Conservation (phyloP, 371 early-diverging fungal genomes). For the Lichtheimia ornata region DNA sequence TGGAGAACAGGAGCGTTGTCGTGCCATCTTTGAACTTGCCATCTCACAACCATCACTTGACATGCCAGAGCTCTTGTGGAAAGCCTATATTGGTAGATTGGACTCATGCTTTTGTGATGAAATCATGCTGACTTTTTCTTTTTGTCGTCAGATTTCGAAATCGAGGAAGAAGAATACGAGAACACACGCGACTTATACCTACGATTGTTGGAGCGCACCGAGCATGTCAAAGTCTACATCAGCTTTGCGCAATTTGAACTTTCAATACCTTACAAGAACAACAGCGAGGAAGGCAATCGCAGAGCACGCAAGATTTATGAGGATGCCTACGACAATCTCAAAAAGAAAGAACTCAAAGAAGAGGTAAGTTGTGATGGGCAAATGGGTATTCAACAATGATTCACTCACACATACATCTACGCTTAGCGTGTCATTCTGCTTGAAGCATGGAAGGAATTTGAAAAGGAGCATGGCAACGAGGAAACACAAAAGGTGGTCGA, state of each 20-base stretch:
- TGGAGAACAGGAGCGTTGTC: conserved; percentile 85
- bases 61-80: conserved; percentile 98
- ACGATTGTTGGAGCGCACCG: conserved; percentile 82
- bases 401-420: conserved; percentile 4
- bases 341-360: conserved; percentile 68
- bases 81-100: conserved; percentile 79
- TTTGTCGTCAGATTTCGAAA: conserved; percentile 77
- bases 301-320: conserved; percentile 78
- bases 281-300: conserved; percentile 36
- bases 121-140: background rate
- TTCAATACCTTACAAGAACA: conserved; percentile 55
- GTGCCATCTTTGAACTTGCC: conserved; percentile 90
- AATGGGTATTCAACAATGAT: background rate
- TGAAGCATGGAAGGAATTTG: conserved; percentile 93
- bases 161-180: conserved; percentile 77
- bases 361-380: conserved; percentile 46
- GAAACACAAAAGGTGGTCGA: conserved; percentile 63
- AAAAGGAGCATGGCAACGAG: conserved; percentile 66
- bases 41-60: conserved; percentile 85
- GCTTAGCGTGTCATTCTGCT: conserved; percentile 77
- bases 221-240: conserved; percentile 97
- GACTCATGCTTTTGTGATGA: background rate
- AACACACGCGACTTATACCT: conserved; percentile 81
- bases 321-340: conserved; percentile 71
- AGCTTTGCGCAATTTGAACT: conserved; percentile 92